Base-by-base conservation (phyloP, 225 moss, liverwort and hornwort genomes). In the Pleurozium schreberi region DNA sequence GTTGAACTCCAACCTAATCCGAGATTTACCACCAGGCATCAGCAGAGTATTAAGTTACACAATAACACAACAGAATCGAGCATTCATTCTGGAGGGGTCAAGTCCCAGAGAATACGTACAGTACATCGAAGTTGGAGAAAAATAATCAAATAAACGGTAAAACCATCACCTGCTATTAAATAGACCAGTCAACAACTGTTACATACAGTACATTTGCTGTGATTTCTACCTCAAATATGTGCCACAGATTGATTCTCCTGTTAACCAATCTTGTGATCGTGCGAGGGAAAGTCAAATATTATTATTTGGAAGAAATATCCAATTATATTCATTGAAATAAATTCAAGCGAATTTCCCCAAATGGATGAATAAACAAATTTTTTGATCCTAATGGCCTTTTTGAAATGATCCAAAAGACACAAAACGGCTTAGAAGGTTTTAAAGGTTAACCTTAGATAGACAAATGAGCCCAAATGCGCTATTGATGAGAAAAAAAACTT, bases 391-490 rank as follows among this genome's bases (percentile, higher is more conserved):
- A 43, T 10, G 3, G 10, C 28, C 17, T 31, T 11, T 6, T 18
- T 47, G 31, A 12, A 50, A 33, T 25, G 31, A 74, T 74, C 18
- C 11, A 31, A 33, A 75, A 0, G 12, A 33, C 4, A 19, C 6
- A 49, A 50, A 20, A 7, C 2, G 1, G 47, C 18, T n/a, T 74
- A 0, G 0, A 75, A 7, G 19, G 2, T 0, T 49, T 75, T 75
- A 6, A 74, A 4, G 2, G 1, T 47, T 18, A 36, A 27, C 4
- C 10, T 3, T 45, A 3, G 10, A 30, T 3, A 30, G 6, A 10
- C 6, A 9, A 45, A 18, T 10, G 3, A 45, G 0, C 17, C 73
- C 9, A 73, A 45, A 30, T 47, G 11, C 6, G 1, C 47, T 45
- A 47, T 17, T 73, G 43, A 45, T 28, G 43, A 73, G 16, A 28